phyloP scores from a whole-genome alignment of 2,329 filamentous ascomycete species.

The Celoporthe dispersa region DNA sequence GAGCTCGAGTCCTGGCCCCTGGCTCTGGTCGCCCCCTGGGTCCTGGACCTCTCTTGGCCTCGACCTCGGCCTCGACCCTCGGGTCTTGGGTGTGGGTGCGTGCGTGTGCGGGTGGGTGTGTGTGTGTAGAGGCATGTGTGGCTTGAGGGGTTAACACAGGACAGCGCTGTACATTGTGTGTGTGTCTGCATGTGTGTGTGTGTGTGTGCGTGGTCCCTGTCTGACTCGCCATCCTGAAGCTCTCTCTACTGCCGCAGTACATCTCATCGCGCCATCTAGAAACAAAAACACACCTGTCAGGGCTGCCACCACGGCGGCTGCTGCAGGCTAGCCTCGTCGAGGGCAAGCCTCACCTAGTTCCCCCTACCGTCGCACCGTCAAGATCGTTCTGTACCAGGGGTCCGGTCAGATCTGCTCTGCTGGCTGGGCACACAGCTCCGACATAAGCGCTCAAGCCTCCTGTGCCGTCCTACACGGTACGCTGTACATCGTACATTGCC shows the following conservation, averaged over 20 bases:
- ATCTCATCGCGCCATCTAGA: neutral
- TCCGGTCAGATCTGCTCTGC: neutral
- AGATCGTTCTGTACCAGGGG: neutral
- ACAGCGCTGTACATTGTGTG: too few species aligned
- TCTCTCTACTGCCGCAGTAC: neutral
- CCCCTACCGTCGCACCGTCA: neutral
- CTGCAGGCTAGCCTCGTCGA: constrained; percentile 1
- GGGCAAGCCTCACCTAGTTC: neutral
- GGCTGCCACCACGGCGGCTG: neutral
- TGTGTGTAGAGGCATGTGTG: too few species aligned
- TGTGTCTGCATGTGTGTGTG: neutral
- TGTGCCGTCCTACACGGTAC: neutral
- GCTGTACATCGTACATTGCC: neutral
- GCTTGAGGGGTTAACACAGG: too few species aligned
- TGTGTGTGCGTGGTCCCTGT: neutral
- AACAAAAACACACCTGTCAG: constrained; percentile 1
- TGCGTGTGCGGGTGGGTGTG: neutral
- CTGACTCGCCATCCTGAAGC: neutral
- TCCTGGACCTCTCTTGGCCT: neutral
- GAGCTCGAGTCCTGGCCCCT: neutral
- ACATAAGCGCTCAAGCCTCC: constrained; percentile 1
- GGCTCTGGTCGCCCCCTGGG: neutral
- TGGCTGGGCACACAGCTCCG: neutral
- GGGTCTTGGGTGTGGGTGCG: neutral
- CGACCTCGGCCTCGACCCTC: neutral